Percentiles rank a stretch among this genome's conserved stretches.
Conservation (phyloP, 805 yeast species). For the Tetrapisispora phaffii region DNA sequence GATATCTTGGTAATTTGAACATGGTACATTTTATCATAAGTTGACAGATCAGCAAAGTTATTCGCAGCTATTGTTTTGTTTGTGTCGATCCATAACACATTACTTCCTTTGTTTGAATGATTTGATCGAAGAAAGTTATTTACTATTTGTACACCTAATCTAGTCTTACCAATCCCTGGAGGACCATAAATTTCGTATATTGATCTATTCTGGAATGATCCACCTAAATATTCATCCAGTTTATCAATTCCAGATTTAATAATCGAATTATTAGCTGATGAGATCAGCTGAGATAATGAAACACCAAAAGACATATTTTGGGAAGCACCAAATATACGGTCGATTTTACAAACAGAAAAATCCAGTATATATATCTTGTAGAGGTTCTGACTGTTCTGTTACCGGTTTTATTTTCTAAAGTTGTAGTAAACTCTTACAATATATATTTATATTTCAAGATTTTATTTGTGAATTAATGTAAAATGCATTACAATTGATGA, state of each 20-base stretch:
- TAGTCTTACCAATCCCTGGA: conserved; percentile 27
- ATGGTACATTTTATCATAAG: not conserved
- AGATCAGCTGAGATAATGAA: conserved; percentile 26
- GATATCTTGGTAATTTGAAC: conserved; percentile 17
- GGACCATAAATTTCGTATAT: conserved; percentile 29
- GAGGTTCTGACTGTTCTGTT: too few species aligned
- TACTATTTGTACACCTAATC: conserved; percentile 16
- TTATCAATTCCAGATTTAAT: conserved; percentile 16
- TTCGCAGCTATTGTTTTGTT: conserved; percentile 9
- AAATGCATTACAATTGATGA: too few species aligned
- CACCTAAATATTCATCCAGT: conserved; percentile 17
- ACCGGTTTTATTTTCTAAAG: too few species aligned
- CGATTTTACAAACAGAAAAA: too few species aligned
- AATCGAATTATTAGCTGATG: conserved; percentile 14
- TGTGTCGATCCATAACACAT: conserved; percentile 25
- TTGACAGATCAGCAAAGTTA: not conserved
- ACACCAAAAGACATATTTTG: conserved; percentile 26
- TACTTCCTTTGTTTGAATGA: conserved; percentile 7
- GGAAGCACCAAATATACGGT: not conserved
- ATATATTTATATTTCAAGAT: too few species aligned
- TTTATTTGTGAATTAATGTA: too few species aligned
- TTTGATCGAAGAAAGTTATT: conserved; percentile 4
- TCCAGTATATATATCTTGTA: too few species aligned
- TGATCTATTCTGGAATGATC: conserved; percentile 21
- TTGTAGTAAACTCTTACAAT: too few species aligned